phyloP scores from a whole-genome alignment of 257 asterid species.

The Penstemon eatonii region DNA sequence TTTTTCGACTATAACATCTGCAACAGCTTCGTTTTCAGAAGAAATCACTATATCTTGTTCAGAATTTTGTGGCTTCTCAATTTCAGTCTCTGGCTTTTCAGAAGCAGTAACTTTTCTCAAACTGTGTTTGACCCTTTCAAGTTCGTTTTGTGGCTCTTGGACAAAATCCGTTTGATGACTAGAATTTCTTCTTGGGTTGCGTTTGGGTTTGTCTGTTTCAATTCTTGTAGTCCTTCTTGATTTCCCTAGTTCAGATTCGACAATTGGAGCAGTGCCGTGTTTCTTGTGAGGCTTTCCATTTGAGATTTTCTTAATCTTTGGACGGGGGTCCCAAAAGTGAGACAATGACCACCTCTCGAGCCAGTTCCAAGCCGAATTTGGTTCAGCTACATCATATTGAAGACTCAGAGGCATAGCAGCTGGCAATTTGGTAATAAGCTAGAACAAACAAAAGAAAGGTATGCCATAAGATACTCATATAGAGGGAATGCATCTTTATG shows the following conservation, averaged over 20 bases:
- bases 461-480: conserved; percentile 16
- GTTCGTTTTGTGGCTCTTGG: conserved; percentile 67
- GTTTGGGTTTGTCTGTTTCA: conserved; percentile 63
- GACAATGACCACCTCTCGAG: conserved; percentile 86
- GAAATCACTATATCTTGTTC: conserved; percentile 38
- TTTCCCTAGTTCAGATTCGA: conserved; percentile 57
- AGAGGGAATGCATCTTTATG: not conserved
- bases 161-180: conserved; percentile 52
- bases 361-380: conserved; percentile 86
- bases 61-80: not conserved
- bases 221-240: conserved; percentile 65
- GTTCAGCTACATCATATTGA: conserved; percentile 73
- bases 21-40: conserved; percentile 30
- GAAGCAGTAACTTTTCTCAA: conserved; percentile 63
- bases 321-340: conserved; percentile 69
- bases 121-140: conserved; percentile 67
- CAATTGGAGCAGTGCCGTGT: conserved; percentile 34
- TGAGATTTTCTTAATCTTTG: conserved; percentile 38
- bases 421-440: conserved; percentile 77
- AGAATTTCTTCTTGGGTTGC: conserved; percentile 46
- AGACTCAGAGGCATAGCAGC: conserved; percentile 81
- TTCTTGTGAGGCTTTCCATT: conserved; percentile 60
- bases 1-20: conserved; percentile 35
- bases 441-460: conserved; percentile 23
- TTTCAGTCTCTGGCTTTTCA: conserved; percentile 43